These are phyloP conservation scores for Hemerocallis citrina DNA, from an alignment of 106 monocot genomes.

Conservation along the genomic window DNA sequence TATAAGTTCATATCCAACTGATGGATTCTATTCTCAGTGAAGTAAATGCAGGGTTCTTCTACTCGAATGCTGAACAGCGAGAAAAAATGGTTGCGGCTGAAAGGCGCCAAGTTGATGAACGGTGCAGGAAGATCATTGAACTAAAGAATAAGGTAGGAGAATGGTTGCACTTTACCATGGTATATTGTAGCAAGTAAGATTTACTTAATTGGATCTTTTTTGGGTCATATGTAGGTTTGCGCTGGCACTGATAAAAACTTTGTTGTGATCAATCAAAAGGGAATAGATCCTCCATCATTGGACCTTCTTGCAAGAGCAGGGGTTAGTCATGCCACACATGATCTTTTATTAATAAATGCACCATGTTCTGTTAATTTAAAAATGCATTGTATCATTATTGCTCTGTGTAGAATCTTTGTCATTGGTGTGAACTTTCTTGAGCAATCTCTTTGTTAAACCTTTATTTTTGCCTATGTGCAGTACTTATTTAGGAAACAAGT, in stretches of 20 bases:
- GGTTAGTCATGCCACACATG: conserved; percentile 37
- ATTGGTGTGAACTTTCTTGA: not conserved
- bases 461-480: not conserved
- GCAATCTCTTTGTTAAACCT: not conserved
- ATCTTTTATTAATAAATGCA: not conserved
- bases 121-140: conserved; percentile 80
- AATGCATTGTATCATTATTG: not conserved
- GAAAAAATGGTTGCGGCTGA: conserved; percentile 99
- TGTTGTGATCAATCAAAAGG: conserved; percentile 98
- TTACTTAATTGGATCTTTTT: not conserved
- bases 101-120: conserved; percentile 88
- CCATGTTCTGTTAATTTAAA: not conserved
- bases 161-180: not conserved
- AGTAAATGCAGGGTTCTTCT: conserved; percentile 99
- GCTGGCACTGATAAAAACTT: conserved; percentile 69
- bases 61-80: conserved; percentile 95
- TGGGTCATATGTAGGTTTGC: conserved; percentile 51
- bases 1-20: too few relatives aligned
- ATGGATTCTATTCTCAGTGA: conserved; percentile 52
- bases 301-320: conserved; percentile 94
- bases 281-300: conserved; percentile 95
- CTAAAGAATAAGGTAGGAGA: conserved; percentile 71
- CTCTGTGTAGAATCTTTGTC: too few relatives aligned
- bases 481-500: too few relatives aligned
- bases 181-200: not conserved